Base-by-base conservation (phyloP, 2,329 filamentous ascomycete species). In the Geosmithia morbida region DNA sequence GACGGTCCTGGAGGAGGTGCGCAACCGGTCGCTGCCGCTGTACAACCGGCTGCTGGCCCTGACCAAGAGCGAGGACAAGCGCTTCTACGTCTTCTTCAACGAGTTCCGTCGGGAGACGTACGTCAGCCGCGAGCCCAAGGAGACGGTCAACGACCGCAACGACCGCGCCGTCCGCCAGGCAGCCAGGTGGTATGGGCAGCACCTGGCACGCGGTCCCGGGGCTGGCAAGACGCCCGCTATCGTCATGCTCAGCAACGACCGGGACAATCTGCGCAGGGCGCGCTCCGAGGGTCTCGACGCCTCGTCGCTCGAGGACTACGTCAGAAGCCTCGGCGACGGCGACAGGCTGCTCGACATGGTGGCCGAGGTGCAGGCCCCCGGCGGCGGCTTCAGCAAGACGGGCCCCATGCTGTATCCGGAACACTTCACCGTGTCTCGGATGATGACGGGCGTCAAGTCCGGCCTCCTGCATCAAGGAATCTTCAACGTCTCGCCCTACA, bases 51-150 rank as follows among this genome's bases (percentile, higher is more conserved):
- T 98, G 45, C 79, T 97, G 54, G 81, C 85, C 19, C 71, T 98
- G 52, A 94, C 89, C 40, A 94, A 90, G 66, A 95, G 90, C 59
- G 88, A 95, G 57, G 88, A 94, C 54, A 98, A 98, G 71, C 81
- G 90, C 48, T 97, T 95, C 62, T 96, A 97, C 59, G 87, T 98
- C 46, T 98, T 98, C 63, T 97, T 97, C 77, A 98, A 98, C 63
- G 92, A 98, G 57, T 98, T 98, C 60, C 79, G 90, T 46, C 71
- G 89, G 40, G 94, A 98, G 64, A 98, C 92, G 0, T 85, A 95
- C 59, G 78, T 96, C 44, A 68, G 75, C 26, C 76, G 92, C 51
- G 75, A 81, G 18, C 64, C 74, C 6, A 83, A 85, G 39, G 92
- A 98, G 68, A 84, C 79, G 2, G 92, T 98, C 65, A 98, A 98